Evolutionary conservation across 805 yeast species (phyloP).

Genomic region (Cyberlindnera bimundalis): DNA sequence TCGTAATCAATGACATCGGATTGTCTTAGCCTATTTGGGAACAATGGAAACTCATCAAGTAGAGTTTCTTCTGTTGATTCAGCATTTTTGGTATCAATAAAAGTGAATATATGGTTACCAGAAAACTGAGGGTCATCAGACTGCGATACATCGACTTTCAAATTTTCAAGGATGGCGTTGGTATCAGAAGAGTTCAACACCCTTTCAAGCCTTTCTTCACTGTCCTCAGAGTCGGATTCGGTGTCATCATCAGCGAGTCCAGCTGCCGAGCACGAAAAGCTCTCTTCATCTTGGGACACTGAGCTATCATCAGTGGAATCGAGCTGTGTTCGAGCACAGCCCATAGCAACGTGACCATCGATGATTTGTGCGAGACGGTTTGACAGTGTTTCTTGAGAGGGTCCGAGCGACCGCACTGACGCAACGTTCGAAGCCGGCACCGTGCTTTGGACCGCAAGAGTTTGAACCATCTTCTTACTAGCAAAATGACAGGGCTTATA

Average conservation of each 20-base stretch:
- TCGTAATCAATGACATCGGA: constrained; percentile 11
- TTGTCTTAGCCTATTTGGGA: constrained; percentile 8
- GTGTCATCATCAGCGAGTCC: constrained; percentile 4
- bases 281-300: neutral
- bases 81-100: neutral
- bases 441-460: no score
- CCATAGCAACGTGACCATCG: no score
- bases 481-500: no score
- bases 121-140: neutral
- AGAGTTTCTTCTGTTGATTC: neutral
- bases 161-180: constrained; percentile 12
- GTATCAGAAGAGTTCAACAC: constrained; percentile 19
- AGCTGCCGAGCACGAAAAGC: constrained; percentile 1
- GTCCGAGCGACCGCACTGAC: no score
- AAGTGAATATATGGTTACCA: neutral
- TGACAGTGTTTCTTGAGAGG: constrained; percentile 1
- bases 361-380: constrained; percentile 9
- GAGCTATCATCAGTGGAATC: neutral
- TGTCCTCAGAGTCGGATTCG: constrained; percentile 11
- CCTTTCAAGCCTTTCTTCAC: constrained; percentile 12
- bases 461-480: no score
- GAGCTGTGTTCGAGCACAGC: no score
- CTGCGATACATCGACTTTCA: constrained; percentile 14
- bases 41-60: constrained; percentile 17
- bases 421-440: no score